Percentiles rank a stretch among this genome's conserved stretches.
phyloP scores from a whole-genome alignment of 495 filamentous ascomycete species.

The Lasiosphaeria ovina region DNA sequence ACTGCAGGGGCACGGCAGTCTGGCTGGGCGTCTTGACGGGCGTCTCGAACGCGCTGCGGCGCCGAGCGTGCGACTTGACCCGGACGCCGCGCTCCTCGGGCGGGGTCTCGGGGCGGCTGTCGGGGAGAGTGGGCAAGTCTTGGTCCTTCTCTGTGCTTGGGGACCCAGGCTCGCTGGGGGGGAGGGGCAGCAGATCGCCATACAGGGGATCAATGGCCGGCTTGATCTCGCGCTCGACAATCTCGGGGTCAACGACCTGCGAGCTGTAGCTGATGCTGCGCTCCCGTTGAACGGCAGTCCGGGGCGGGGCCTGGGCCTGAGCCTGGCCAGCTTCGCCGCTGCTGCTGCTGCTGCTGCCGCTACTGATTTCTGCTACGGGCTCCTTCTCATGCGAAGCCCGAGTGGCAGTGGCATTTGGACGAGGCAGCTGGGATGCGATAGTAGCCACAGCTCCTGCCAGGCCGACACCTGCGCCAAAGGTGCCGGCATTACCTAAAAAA shows the following conservation, averaged over 20 bases:
- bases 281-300: constrained; percentile 11
- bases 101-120: constrained; percentile 50
- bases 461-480: constrained; percentile 61
- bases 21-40: constrained; percentile 49
- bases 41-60: constrained; percentile 38
- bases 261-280: constrained; percentile 34
- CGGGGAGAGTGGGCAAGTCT: constrained; percentile 46
- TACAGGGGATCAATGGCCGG: constrained; percentile 57
- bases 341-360: constrained; percentile 7
- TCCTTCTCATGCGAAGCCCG: constrained; percentile 32
- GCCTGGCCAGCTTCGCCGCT: too few relatives aligned
- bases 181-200: constrained; percentile 54
- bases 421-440: constrained; percentile 41
- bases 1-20: constrained; percentile 51
- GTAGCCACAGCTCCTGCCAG: constrained; percentile 42
- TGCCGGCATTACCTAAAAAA: constrained; percentile 65
- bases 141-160: constrained; percentile 35
- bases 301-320: neutral
- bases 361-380: constrained; percentile 18
- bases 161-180: constrained; percentile 50
- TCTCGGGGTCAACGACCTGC: constrained; percentile 50
- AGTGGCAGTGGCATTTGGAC: constrained; percentile 45
- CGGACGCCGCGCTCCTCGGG: constrained; percentile 36
- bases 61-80: constrained; percentile 35
- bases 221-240: constrained; percentile 48